These are phyloP conservation scores for Nicotiana paniculata DNA, from an alignment of 257 asterid genomes.

Conservation along the genomic window DNA sequence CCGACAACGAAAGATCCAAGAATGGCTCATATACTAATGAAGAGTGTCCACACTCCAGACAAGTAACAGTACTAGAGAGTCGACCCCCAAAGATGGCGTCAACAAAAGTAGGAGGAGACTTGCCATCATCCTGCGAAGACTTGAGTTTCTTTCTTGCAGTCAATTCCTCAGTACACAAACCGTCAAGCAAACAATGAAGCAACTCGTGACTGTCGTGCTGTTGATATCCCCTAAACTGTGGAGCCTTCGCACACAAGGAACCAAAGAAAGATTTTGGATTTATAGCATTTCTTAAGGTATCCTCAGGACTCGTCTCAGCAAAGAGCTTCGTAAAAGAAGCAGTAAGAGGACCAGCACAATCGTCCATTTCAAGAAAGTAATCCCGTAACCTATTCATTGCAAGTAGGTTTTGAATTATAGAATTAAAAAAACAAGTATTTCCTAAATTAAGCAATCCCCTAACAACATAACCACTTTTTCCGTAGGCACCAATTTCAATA, in stretches of 20 bases:
- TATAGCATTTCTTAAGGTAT: conserved; percentile 43
- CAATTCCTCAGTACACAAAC: conserved; percentile 62
- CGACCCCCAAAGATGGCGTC: conserved; percentile 81
- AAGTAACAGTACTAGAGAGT: conserved; percentile 68
- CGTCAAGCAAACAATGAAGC: conserved; percentile 84
- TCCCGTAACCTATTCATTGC: conserved; percentile 55
- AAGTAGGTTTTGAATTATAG: conserved; percentile 69
- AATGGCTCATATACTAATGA: conserved; percentile 73
- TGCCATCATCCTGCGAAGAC: conserved; percentile 27
- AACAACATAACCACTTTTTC: conserved; percentile 27
- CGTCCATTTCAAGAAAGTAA: conserved; percentile 46
- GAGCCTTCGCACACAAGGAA: conserved; percentile 66
- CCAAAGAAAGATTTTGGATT: conserved; percentile 73
- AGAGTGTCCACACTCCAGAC: conserved; percentile 78
- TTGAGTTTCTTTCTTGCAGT: conserved; percentile 35
- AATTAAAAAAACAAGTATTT: conserved; percentile 92
- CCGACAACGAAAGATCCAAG: conserved; percentile 83
- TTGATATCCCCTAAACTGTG: conserved; percentile 85
- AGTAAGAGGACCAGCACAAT: conserved; percentile 57
- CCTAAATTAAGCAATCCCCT: conserved; percentile 90
- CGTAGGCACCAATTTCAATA: conserved; percentile 24
- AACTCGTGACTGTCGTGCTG: conserved; percentile 97
- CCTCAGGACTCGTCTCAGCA: conserved; percentile 40
- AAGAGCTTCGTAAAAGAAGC: conserved; percentile 62
- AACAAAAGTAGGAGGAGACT: conserved; percentile 47